A percentile compares a stretch with the other conserved stretches of the same genome.
Evolutionary conservation across 176 grass and related monocot species (phyloP).

Genomic region (Poa pratensis): DNA sequence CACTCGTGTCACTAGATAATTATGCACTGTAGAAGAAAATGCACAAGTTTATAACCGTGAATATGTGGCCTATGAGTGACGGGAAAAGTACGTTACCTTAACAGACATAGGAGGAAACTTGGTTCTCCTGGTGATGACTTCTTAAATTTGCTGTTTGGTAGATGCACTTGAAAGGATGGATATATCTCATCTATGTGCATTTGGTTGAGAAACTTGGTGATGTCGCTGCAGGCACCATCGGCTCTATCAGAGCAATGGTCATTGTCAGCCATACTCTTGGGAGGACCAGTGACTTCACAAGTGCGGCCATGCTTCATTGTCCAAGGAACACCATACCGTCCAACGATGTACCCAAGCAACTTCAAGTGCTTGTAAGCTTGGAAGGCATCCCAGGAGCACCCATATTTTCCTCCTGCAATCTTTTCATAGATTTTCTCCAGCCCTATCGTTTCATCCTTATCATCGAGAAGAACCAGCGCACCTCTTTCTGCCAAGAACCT

Average conservation of each 20-base stretch:
- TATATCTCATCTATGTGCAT: slow-evolving; percentile 53
- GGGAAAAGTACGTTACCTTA: slow-evolving; percentile 52
- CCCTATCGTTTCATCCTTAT: slow-evolving; percentile 45
- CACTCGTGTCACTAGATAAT: no score
- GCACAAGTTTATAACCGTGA: neutral
- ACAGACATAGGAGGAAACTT: slow-evolving; percentile 66
- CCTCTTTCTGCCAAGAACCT: slow-evolving; percentile 88
- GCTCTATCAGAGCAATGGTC: neutral
- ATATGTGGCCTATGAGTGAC: neutral
- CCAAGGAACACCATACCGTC: slow-evolving; percentile 69
- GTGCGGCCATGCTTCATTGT: slow-evolving; percentile 50
- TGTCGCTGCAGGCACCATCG: slow-evolving; percentile 27
- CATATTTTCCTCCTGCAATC: slow-evolving; percentile 53
- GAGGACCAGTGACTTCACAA: slow-evolving; percentile 25
- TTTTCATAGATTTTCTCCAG: slow-evolving; percentile 58
- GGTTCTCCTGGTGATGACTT: slow-evolving; percentile 73
- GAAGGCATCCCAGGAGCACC: slow-evolving; percentile 62
- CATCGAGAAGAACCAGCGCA: slow-evolving; percentile 61
- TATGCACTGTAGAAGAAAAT: neutral
- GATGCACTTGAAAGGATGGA: slow-evolving; percentile 70
- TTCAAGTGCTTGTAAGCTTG: slow-evolving; percentile 87
- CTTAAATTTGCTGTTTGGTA: slow-evolving; percentile 87
- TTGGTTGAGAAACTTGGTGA: slow-evolving; percentile 52
- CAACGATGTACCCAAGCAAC: slow-evolving; percentile 84
- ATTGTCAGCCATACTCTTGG: neutral